Conservation (phyloP, 2,329 filamentous ascomycete genomes). For the Rhytidhysteron rufulum region DNA sequence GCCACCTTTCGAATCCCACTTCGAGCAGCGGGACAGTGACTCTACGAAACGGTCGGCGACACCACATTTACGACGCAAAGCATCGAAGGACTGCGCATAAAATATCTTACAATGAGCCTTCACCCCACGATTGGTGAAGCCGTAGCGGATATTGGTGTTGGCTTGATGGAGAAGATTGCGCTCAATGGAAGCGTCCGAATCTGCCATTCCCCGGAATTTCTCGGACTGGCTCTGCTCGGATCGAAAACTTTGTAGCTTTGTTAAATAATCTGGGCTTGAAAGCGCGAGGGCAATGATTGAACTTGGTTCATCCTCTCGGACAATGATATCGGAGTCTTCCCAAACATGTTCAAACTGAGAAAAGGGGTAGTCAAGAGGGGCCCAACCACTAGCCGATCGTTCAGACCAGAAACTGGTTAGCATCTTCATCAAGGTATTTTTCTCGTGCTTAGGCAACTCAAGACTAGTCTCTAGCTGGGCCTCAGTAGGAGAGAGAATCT, state of each 20-base stretch:
- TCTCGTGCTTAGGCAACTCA: conserved; percentile 88
- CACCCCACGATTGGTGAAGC: conserved; percentile 89
- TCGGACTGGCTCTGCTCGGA: conserved; percentile 18
- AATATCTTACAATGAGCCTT: conserved; percentile 98
- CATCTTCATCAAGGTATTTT: conserved; percentile 90
- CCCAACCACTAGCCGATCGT: conserved; percentile 91
- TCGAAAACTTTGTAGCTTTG: conserved; percentile 69
- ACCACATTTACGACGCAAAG: conserved; percentile 85
- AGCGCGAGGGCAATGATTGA: conserved; percentile 92
- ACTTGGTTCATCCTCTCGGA: conserved; percentile 94
- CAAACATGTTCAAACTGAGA: conserved; percentile 84
- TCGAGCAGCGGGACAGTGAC: conserved; percentile 88
- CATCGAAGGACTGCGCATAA: conserved; percentile 97
- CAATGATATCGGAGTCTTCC: conserved; percentile 93
- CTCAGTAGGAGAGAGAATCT: conserved; percentile 50
- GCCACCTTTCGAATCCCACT: conserved; percentile 97
- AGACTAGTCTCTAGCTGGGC: conserved; percentile 57
- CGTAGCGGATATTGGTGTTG: conserved; percentile 92
- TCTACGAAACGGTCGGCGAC: conserved; percentile 92
- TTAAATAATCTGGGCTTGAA: conserved; percentile 80
- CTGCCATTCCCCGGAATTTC: conserved; percentile 19
- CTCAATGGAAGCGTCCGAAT: conserved; percentile 70
- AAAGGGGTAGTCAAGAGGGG: conserved; percentile 86
- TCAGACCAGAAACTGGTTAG: conserved; percentile 98
- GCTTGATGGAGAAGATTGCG: conserved; percentile 78